Evolutionary conservation across 2,329 filamentous ascomycete species (phyloP), one percentile per base, ranked within the genome.

Genomic region (Stagonosporopsis rhizophila): DNA sequence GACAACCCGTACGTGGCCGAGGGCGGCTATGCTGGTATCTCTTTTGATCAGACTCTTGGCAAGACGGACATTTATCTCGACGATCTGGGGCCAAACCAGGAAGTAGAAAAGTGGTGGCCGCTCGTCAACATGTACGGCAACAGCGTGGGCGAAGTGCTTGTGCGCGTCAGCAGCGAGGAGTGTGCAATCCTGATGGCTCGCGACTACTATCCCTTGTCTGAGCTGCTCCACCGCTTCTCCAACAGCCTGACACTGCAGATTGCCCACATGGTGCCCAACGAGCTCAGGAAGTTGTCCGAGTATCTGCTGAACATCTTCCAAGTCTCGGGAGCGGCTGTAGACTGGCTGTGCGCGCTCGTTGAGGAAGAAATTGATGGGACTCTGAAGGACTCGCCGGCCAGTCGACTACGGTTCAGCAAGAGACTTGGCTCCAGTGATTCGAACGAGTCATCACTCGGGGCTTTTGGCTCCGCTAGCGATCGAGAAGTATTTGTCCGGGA

Each of bases 331-430:
- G 86, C 86, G 34, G 90, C 91, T 2, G 84, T 85, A 39, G 92
- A 97, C 56, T 99, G 95, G 95, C 83, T 99, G 20, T 95, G 92
- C 82, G 88, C 91, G 2, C 81, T 99, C 37, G 91, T 97, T 0
- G 95, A 99, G 75, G 94, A 98, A 71, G 95, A 99, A 75, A 98
- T 99, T 54, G 95, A 98, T 69, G 94, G 94, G 0, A 88, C 95
- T 17, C 87, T 92, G 52, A 96, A 89, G 70, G 92, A 96, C 65
- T 87, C 87, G 14, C 86, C 89, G 0, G 85, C 89, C 60, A 91
- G 79, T 59, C 74, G 85, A 34, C 72, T 87, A 45, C 83, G 90
- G 3, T 92, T 90, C 75, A 90, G 85, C 74, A 88, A 81, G 82
- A 89, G 83, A 72, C 87, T 81, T 30, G 88, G 86, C 51, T 91